Evolutionary conservation across 495 filamentous ascomycete species (phyloP), one percentile per base, ranked within the genome.

Genomic region (Penicillium parvum): DNA sequence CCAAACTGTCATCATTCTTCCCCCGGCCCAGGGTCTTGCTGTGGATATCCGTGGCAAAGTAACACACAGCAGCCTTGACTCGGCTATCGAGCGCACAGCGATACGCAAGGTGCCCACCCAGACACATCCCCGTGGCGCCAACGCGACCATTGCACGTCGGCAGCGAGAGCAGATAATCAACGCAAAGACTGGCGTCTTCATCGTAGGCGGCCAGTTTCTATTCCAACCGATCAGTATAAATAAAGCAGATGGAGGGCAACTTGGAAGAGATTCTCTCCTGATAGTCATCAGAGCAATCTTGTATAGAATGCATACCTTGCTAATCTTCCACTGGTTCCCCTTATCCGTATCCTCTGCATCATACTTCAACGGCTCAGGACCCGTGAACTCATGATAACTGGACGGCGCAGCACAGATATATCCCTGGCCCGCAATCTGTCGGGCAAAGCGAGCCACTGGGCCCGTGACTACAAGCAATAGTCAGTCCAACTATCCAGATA

Each of bases 21-120:
- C 81, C 78, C 40, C 64, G 72, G 8, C 86, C 90, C 0, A 97
- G 72, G 3, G 81, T 88, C 37, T 78, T 75, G 35, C 68, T 75
- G 67, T 96, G 91, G 25, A 96, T 77, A 68, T 97, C 91, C 5
- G 91, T 97, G 1, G 86, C 90, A 67, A 97, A 96, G 67, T 92
- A 97, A 50, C 86, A 84, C 19, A 95, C 85, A 17, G 81, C 76
- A 19, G 86, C 86, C 30, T 73, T 78, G 36, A 96, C 77, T 18
- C 89, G 74, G 16, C 74, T 73, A 59, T 96, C 87, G 36, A 96
- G 71, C 40, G 82, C 87, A 55, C 85, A 88, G 37, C 91, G 79
- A 52, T 88, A 85, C 28, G 91, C 84, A 16, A 96, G 75, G 62
- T 97, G 91, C 3, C 91, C 91, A 38, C 91, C 91, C 3, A 97